phyloP scores from a whole-genome alignment of 148 eudicot species.

The Cornus kousa region DNA sequence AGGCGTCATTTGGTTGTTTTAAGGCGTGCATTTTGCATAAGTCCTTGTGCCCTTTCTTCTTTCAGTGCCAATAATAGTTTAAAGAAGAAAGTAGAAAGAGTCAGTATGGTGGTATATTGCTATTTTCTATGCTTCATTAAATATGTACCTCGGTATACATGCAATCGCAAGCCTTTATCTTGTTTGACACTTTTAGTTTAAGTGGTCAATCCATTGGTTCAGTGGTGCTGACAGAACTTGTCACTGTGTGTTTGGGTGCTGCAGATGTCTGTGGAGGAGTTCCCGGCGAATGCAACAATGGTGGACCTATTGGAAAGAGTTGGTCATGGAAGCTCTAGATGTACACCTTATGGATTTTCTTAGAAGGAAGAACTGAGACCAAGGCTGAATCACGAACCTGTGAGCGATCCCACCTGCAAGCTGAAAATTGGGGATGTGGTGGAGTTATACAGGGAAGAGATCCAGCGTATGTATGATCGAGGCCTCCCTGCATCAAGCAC shows the following conservation, averaged over 20 bases:
- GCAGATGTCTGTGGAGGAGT: constrained; percentile 96
- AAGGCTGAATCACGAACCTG: constrained; percentile 68
- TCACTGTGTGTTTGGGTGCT: constrained; percentile 9
- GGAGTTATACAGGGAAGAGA: constrained; percentile 89
- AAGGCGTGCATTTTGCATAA: neutral
- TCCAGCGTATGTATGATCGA: constrained; percentile 82
- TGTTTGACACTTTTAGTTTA: neutral
- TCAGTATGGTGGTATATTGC: neutral
- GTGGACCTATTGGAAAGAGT: constrained; percentile 60
- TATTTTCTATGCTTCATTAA: neutral
- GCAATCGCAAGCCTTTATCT: neutral
- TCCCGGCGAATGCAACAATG: constrained; percentile 64
- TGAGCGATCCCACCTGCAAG: constrained; percentile 61
- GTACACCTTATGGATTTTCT: constrained; percentile 63
- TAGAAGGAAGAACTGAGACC: constrained; percentile 67
- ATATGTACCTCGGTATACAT: too few relatives aligned
- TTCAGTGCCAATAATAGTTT: too few relatives aligned
- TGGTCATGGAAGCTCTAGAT: constrained; percentile 60
- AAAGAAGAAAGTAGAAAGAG: too few relatives aligned
- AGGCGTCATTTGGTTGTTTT: too few relatives aligned
- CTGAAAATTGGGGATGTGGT: constrained; percentile 94
- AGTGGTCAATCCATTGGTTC: neutral
- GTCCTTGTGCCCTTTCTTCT: neutral
- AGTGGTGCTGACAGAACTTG: neutral
- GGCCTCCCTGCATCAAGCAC: constrained; percentile 43